phyloP scores from a whole-genome alignment of 2,329 filamentous ascomycete genomes.

The Arachnomyces sp. region DNA sequence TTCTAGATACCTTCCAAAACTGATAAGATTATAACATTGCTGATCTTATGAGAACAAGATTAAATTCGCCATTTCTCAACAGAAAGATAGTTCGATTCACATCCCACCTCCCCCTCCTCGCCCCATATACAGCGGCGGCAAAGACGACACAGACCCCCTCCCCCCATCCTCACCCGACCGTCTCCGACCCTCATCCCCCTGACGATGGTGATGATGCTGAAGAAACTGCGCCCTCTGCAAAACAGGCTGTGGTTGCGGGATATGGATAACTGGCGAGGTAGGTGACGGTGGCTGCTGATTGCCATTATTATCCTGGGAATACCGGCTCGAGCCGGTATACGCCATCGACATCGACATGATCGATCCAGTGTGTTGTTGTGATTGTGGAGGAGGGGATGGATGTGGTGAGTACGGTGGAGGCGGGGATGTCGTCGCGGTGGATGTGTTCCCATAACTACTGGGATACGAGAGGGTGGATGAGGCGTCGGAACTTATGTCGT shows the following conservation, averaged over 20 bases:
- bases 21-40: no score
- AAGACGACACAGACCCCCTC: no score
- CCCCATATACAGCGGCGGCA: no score
- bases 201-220: no score
- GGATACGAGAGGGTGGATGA: conserved; percentile 35
- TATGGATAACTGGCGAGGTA: conserved; percentile 21
- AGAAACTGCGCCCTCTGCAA: conserved; percentile 13
- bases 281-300: conserved; percentile 7
- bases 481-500: conserved; percentile 28
- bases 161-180: no score
- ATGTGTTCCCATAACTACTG: conserved; percentile 37
- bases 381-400: conserved; percentile 21
- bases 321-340: conserved; percentile 17
- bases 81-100: no score
- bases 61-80: no score
- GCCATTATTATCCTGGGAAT: conserved; percentile 5
- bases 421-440: conserved; percentile 34
- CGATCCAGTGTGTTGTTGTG: conserved; percentile 9
- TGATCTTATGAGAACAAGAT: no score
- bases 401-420: conserved; percentile 34
- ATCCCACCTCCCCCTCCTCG: no score
- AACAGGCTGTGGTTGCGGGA: conserved; percentile 22
- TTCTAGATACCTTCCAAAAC: no score
- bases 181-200: no score
- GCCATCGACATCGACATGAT: conserved; percentile 22